These are phyloP conservation scores for Podospora conica DNA, from an alignment of 495 filamentous ascomycete species.

Conservation along the genomic window DNA sequence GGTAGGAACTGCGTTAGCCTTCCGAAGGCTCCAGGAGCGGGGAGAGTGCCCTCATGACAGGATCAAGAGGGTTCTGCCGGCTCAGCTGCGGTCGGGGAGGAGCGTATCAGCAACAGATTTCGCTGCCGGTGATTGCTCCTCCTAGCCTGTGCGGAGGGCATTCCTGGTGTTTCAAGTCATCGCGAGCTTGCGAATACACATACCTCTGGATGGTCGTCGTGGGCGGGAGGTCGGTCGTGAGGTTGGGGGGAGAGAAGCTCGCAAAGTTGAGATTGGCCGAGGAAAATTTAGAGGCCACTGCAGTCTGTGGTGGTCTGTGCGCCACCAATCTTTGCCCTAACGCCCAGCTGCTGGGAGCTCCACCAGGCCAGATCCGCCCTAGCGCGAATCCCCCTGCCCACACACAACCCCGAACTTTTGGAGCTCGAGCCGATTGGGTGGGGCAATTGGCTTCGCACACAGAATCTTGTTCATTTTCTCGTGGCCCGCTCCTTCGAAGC, in stretches of 20 bases:
- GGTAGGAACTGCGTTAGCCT: conserved; percentile 58
- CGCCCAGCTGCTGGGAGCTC: neutral
- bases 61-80: conserved; percentile 80
- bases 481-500: neutral
- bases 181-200: conserved; percentile 22
- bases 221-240: conserved; percentile 11
- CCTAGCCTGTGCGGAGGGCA: conserved; percentile 44
- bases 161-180: conserved; percentile 31
- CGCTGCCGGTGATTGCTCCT: conserved; percentile 41
- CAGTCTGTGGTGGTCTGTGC: conserved; percentile 26
- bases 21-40: conserved; percentile 68
- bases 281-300: neutral
- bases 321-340: conserved; percentile 23
- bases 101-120: conserved; percentile 55
- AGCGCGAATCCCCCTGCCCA: conserved; percentile 8
- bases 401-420: conserved; percentile 18
- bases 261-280: conserved; percentile 6
- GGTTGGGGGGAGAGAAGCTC: neutral
- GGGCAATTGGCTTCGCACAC: conserved; percentile 25
- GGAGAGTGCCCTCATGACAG: conserved; percentile 78
- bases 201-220: conserved; percentile 32
- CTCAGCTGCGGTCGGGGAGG: conserved; percentile 67
- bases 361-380: neutral
- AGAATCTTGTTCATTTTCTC: conserved; percentile 17
- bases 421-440: conserved; percentile 12